Percentiles rank a stretch among this genome's conserved stretches.
These are phyloP conservation scores for Anthracocystis walkeri DNA, from an alignment of 1,284 basidiomycete species.

Conservation along the genomic window DNA sequence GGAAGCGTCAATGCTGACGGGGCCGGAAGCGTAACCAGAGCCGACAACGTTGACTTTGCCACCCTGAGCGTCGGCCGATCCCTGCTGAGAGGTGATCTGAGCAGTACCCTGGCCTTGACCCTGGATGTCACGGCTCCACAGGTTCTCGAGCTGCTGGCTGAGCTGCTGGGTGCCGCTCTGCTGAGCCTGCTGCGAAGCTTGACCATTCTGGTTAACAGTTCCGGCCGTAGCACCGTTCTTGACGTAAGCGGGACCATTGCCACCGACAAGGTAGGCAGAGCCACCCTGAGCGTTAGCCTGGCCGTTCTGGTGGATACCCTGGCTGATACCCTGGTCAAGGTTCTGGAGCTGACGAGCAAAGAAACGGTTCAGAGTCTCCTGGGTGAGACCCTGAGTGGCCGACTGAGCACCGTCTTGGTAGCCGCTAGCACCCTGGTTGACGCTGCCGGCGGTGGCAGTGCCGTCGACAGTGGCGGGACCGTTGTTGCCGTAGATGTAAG, in stretches of 20 bases:
- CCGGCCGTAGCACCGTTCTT: constrained; percentile 27
- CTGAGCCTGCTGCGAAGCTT: constrained; percentile 33
- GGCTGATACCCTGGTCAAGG: constrained; percentile 35
- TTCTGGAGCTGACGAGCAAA: constrained; percentile 25
- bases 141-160: constrained; percentile 24
- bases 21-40: constrained; percentile 16
- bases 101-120: constrained; percentile 25
- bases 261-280: constrained; percentile 30
- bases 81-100: constrained; percentile 35
- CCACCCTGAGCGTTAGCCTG: constrained; percentile 32
- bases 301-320: constrained; percentile 41
- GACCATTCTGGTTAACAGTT: constrained; percentile 29
- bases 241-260: constrained; percentile 27
- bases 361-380: constrained; percentile 31
- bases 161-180: constrained; percentile 40
- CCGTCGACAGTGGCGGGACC: constrained; percentile 29
- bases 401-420: constrained; percentile 36
- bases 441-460: constrained; percentile 22
- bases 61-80: constrained; percentile 24
- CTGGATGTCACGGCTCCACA: constrained; percentile 35
- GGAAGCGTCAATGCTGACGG: constrained; percentile 28
- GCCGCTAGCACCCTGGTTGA: constrained; percentile 27
- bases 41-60: constrained; percentile 30
- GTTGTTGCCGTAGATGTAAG: constrained; percentile 30
- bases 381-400: constrained; percentile 28